A percentile compares a stretch with the other conserved stretches of the same genome.
Evolutionary conservation across 768 basidiomycete species (phyloP).

Genomic region (Boletus pseudo-olivaceus): DNA sequence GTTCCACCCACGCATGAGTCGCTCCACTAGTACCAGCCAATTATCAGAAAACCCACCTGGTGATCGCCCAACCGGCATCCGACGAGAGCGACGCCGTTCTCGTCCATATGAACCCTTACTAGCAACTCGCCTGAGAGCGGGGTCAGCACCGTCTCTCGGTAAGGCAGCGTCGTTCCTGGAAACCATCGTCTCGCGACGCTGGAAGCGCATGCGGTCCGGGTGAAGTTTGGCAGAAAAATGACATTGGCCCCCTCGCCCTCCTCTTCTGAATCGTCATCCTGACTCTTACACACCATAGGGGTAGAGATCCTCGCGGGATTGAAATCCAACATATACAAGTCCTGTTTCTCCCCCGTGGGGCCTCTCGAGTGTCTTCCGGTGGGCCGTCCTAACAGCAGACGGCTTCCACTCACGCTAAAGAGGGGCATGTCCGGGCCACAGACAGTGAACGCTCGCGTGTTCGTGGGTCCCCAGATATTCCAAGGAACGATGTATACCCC

Average conservation of each 20-base stretch:
- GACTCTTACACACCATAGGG: background rate
- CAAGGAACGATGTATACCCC: background rate
- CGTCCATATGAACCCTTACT: background rate
- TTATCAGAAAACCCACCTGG: background rate
- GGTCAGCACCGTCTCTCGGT: background rate
- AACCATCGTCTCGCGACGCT: background rate
- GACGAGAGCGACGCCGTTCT: background rate
- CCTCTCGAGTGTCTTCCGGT: background rate
- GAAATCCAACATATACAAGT: background rate
- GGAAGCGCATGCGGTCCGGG: background rate
- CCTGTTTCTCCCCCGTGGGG: background rate
- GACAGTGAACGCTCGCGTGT: background rate
- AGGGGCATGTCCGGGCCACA: background rate
- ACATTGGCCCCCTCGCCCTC: background rate
- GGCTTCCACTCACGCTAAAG: background rate
- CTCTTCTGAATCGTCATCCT: too few species aligned
- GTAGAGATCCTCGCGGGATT: background rate
- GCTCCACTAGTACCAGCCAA: background rate
- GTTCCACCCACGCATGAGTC: background rate
- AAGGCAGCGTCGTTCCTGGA: background rate
- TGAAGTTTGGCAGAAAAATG: background rate
- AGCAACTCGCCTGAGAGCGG: background rate
- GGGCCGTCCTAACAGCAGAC: too few species aligned
- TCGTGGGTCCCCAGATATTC: background rate
- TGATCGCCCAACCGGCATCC: background rate